phyloP scores from a whole-genome alignment of 2,329 filamentous ascomycete species.

The Onygenales sp. region DNA sequence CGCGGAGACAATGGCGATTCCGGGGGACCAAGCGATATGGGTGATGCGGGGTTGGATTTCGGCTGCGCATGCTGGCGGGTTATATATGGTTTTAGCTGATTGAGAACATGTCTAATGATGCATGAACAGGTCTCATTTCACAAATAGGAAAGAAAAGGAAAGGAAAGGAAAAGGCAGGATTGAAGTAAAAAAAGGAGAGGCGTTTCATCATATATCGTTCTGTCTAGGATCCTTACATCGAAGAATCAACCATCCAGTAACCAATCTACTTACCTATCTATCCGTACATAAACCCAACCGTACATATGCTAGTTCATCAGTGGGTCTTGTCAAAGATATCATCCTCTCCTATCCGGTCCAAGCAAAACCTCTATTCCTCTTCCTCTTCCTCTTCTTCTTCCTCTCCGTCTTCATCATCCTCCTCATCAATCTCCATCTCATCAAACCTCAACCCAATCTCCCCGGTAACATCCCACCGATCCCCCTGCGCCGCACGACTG shows the following conservation, averaged over 20 bases:
- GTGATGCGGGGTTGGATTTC: too few relatives aligned
- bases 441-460: slow-evolving; percentile 61
- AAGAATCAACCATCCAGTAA: too few relatives aligned
- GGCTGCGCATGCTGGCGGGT: not conserved
- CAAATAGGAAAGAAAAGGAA: not conserved
- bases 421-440: slow-evolving; percentile 38
- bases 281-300: not conserved
- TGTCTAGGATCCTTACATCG: not conserved
- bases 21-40: too few relatives aligned
- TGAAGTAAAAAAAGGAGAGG: not conserved
- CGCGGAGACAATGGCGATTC: too few relatives aligned
- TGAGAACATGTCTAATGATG: not conserved
- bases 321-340: not conserved
- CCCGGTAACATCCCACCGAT: slow-evolving; percentile 84
- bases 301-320: too few relatives aligned
- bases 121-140: not conserved
- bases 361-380: slow-evolving; percentile 12
- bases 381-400: slow-evolving; percentile 19
- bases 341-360: slow-evolving; percentile 8
- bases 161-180: not conserved
- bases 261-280: too few relatives aligned
- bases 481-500: slow-evolving; percentile 68
- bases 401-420: slow-evolving; percentile 16
- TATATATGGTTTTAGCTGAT: not conserved
- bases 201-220: not conserved